These are phyloP conservation scores for Mallotus japonicus DNA, from an alignment of 441 rosid species.

Conservation along the genomic window DNA sequence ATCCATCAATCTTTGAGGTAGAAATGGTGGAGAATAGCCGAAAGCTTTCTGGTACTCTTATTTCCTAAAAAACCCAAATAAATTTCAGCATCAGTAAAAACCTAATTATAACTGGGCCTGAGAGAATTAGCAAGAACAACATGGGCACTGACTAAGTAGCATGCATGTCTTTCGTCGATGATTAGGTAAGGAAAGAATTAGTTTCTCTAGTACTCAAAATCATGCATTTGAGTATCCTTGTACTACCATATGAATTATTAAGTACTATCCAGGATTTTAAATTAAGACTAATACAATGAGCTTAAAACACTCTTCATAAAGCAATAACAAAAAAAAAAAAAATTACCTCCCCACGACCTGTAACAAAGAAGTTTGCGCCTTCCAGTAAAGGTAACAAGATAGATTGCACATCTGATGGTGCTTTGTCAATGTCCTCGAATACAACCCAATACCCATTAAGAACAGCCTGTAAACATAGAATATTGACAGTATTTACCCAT, in stretches of 20 bases:
- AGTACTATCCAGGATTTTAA: conserved; percentile 2
- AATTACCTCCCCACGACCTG: conserved; percentile 85
- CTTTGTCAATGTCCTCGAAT: conserved; percentile 94
- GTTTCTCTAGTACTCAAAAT: background rate
- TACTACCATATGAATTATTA: background rate
- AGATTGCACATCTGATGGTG: conserved; percentile 85
- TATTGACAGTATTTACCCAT: conserved; percentile 7
- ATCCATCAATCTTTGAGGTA: conserved; percentile 52
- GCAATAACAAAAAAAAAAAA: conserved; percentile 10
- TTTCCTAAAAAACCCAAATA: conserved; percentile 54
- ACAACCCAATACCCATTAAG: conserved; percentile 89
- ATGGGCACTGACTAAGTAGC: background rate
- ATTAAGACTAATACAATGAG: background rate
- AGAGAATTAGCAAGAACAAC: background rate
- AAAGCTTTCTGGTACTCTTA: conserved; percentile 78
- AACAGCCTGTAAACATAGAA: conserved; percentile 59
- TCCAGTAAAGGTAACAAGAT: conserved; percentile 81
- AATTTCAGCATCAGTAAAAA: conserved; percentile 20
- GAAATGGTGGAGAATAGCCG: conserved; percentile 86
- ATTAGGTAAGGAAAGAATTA: background rate
- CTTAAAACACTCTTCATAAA: background rate
- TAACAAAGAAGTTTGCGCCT: conserved; percentile 64
- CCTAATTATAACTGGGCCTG: background rate
- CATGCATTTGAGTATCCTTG: background rate
- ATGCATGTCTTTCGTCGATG: background rate